These are phyloP conservation scores for Saccharomyces hybrid DNA, from an alignment of 1,139 yeast species.

Conservation along the genomic window DNA sequence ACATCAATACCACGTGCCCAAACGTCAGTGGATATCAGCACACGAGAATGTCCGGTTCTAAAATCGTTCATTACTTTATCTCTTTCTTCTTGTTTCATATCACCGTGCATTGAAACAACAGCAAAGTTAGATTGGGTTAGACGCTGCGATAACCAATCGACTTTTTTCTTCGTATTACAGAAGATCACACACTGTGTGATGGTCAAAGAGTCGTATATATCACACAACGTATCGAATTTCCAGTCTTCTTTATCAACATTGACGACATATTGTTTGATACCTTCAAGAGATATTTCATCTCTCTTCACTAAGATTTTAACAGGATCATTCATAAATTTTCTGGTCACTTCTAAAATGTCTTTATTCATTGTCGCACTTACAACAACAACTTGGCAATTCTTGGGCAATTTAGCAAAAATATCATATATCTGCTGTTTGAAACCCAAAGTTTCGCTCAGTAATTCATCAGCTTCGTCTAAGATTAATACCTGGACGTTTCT, in stretches of 20 bases:
- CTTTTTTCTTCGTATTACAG: constrained; percentile 87
- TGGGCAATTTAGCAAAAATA: constrained; percentile 71
- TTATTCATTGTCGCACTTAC: constrained; percentile 87
- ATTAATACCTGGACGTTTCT: constrained; percentile 74
- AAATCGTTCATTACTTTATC: constrained; percentile 85
- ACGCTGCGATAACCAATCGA: constrained; percentile 78
- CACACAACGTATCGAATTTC: constrained; percentile 93
- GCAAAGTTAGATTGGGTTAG: constrained; percentile 76
- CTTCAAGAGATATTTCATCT: constrained; percentile 83
- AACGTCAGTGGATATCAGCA: constrained; percentile 87
- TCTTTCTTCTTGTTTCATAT: constrained; percentile 90
- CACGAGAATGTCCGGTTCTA: constrained; percentile 69
- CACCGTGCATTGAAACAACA: constrained; percentile 93
- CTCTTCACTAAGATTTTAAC: constrained; percentile 83
- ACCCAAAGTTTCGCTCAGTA: constrained; percentile 64
- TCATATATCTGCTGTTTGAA: constrained; percentile 90
- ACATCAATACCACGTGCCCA: constrained; percentile 98
- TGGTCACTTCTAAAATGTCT: constrained; percentile 80
- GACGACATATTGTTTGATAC: constrained; percentile 79
- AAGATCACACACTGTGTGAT: constrained; percentile 94
- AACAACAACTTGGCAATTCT: constrained; percentile 82
- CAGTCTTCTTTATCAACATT: constrained; percentile 88
- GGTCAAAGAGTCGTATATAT: constrained; percentile 88
- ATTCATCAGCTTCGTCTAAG: constrained; percentile 91
- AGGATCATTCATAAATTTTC: constrained; percentile 83